Evolutionary conservation across 306 rosid species (phyloP), one percentile per base, ranked within the genome.

Genomic region (Senna siamea): DNA sequence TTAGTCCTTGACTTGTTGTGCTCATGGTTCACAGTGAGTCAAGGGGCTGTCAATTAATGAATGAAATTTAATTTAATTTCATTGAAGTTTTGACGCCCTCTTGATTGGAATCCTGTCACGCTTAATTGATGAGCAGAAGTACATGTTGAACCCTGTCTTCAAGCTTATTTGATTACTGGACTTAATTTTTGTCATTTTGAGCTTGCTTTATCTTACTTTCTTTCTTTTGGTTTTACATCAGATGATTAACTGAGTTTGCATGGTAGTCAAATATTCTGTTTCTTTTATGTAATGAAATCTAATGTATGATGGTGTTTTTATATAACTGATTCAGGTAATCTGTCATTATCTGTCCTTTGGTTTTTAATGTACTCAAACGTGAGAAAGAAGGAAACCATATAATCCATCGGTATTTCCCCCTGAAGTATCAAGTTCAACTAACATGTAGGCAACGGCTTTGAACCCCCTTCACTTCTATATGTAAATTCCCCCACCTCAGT

Each of bases 21-120:
- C 23, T 59, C 53, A 26, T 7, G 51, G 41, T 46, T 76, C 59
- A 43, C 22, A 20, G 57, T 6, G 41, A 28, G 58, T 15, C 47
- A 53, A 30, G 19, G 58, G 30, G 35, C 58, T 19, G 54, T 41
- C 66, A 6, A 54, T 54, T 75, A 56, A 34, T 48, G 51, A 14
- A 66, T 43, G 19, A 7, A 26, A 44, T 48, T 68, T 47, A 59
- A 6, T 48, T 47, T 76, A 20, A n/a, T 58, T 75, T 41, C 30
- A 1, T 26, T 26, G 30, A 26, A 26, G 30, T 26, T 26, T 26
- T 1, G 30, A 3, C 30, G 3, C 3, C 30, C 30, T 26, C 30
- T 26, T 26, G 30, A 26, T 26, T 26, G 30, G 30, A 26, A 26
- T 26, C 30, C 3, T 26, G 30, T 26, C 30, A 26, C 3, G 30